A percentile compares a stretch with the other conserved stretches of the same genome.
Conservation (phyloP, 805 yeast species). For the Kazachstania taianensis region DNA sequence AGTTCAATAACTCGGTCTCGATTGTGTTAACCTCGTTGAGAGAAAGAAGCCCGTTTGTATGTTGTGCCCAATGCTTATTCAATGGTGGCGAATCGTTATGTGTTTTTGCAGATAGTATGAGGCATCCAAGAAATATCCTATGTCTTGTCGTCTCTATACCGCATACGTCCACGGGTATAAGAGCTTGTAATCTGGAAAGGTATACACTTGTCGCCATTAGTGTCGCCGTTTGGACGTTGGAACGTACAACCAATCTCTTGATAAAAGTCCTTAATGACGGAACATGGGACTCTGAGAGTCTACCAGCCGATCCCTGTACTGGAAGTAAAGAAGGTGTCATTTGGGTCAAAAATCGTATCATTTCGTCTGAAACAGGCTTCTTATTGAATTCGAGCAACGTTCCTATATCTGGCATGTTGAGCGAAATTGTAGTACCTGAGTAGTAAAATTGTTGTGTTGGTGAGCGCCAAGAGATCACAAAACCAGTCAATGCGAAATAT, state of each 20-base stretch:
- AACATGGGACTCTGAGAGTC: slow-evolving; percentile 30
- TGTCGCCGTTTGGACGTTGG: slow-evolving; percentile 92
- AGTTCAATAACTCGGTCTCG: slow-evolving; percentile 75
- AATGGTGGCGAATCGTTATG: slow-evolving; percentile 90
- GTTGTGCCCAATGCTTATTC: slow-evolving; percentile 91
- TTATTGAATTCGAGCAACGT: slow-evolving; percentile 23
- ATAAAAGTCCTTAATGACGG: slow-evolving; percentile 57
- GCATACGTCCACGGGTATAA: slow-evolving; percentile 76
- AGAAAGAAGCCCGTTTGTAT: slow-evolving; percentile 76
- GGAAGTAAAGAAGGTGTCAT: slow-evolving; percentile 18
- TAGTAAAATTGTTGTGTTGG: no score
- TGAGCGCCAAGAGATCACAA: no score
- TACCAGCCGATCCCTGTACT: slow-evolving; percentile 53
- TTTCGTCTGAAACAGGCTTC: slow-evolving; percentile 20
- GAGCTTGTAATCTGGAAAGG: slow-evolving; percentile 61
- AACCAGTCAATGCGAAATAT: no score
- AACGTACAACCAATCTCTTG: slow-evolving; percentile 56
- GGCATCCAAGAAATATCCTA: slow-evolving; percentile 80
- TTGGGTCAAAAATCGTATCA: slow-evolving; percentile 21
- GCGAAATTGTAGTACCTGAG: not conserved
- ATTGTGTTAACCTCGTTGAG: slow-evolving; percentile 79
- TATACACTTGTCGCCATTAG: slow-evolving; percentile 87
- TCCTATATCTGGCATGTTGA: slow-evolving; percentile 16
- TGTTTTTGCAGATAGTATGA: slow-evolving; percentile 85
- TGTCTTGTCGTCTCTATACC: slow-evolving; percentile 93